Percentiles rank a stretch among this genome's conserved stretches.
These are phyloP conservation scores for Beauveria rudraprayagi DNA, from an alignment of 2,329 filamentous ascomycete genomes.

Conservation along the genomic window DNA sequence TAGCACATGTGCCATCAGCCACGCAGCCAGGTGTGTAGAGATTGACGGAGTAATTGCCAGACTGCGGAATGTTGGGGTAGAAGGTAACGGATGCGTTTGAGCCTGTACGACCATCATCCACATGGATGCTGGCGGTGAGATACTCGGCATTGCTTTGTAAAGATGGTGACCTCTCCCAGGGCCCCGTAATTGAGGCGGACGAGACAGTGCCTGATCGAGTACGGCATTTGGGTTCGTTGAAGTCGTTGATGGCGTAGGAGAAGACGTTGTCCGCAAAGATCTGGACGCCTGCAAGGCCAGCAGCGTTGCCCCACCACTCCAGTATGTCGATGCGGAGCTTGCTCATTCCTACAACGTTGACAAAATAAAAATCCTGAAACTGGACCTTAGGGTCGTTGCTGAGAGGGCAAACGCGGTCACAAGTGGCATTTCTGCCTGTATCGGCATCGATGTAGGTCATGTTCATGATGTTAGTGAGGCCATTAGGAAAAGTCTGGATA, in stretches of 20 bases:
- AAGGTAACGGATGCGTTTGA: constrained; percentile 66
- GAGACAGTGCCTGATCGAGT: constrained; percentile 46
- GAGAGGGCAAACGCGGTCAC: constrained; percentile 79
- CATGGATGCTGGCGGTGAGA: constrained; percentile 57
- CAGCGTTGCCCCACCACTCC: constrained; percentile 79
- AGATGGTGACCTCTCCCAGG: constrained; percentile 65
- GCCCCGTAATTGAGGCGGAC: constrained; percentile 59
- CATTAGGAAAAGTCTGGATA: constrained; percentile 65
- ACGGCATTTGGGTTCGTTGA: constrained; percentile 82
- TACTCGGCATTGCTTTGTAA: constrained; percentile 67
- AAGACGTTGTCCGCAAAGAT: constrained; percentile 80
- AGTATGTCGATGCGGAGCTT: constrained; percentile 78
- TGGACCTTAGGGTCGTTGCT: constrained; percentile 56
- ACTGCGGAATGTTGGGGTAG: constrained; percentile 73
- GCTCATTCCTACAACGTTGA: constrained; percentile 82
- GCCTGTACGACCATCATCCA: constrained; percentile 38
- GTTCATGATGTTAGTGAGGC: constrained; percentile 79
- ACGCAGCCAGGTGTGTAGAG: constrained; percentile 89
- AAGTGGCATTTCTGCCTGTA: constrained; percentile 59
- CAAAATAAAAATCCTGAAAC: constrained; percentile 87
- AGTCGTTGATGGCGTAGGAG: constrained; percentile 74
- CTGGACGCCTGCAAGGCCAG: constrained; percentile 77
- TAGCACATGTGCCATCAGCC: constrained; percentile 67
- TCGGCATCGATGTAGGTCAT: constrained; percentile 77
- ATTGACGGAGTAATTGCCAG: constrained; percentile 85